Conservation (phyloP, 2,329 filamentous ascomycete genomes). For the Epichloe festucae region DNA sequence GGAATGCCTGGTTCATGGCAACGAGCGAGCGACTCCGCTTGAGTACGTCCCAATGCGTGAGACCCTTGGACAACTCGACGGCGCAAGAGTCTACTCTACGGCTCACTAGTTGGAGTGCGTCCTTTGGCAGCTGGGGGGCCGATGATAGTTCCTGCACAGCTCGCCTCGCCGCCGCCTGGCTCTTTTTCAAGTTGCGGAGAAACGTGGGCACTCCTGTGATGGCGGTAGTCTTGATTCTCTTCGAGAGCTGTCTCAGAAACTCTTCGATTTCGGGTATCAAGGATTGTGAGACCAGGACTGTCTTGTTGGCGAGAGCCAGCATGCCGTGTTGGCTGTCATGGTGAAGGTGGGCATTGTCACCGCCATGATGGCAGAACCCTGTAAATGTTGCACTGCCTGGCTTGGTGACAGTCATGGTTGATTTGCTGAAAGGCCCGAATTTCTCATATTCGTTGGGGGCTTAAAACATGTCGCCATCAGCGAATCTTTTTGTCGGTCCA, state of each 20-base stretch:
- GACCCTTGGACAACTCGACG: constrained; percentile 11
- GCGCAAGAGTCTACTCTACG: constrained; percentile 14
- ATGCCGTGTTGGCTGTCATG: background rate
- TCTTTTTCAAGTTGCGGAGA: constrained; percentile 9
- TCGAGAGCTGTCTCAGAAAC: constrained; percentile 6
- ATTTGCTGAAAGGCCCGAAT: background rate
- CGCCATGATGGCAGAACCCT: background rate
- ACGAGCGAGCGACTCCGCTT: constrained; percentile 20
- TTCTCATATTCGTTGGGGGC: background rate
- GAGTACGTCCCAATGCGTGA: constrained; percentile 19
- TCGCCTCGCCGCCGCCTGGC: constrained; percentile 7
- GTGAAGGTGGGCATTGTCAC: background rate
- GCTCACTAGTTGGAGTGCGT: constrained; percentile 6
- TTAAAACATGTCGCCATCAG: background rate
- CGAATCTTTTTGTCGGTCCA: background rate
- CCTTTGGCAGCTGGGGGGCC: constrained; percentile 3
- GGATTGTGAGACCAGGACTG: constrained; percentile 4
- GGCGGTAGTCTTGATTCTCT: constrained; percentile 4
- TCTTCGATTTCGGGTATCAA: constrained; percentile 10
- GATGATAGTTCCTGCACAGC: constrained; percentile 6
- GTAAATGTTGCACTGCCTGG: background rate
- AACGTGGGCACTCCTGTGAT: constrained; percentile 12
- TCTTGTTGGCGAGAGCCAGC: constrained; percentile 5
- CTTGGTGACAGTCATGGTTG: background rate
- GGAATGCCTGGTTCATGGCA: constrained; percentile 20